Percentiles rank a stretch among this genome's conserved stretches.
Evolutionary conservation across 352 stramenopile species (phyloP).

Genomic region (Pythium insidiosum): DNA sequence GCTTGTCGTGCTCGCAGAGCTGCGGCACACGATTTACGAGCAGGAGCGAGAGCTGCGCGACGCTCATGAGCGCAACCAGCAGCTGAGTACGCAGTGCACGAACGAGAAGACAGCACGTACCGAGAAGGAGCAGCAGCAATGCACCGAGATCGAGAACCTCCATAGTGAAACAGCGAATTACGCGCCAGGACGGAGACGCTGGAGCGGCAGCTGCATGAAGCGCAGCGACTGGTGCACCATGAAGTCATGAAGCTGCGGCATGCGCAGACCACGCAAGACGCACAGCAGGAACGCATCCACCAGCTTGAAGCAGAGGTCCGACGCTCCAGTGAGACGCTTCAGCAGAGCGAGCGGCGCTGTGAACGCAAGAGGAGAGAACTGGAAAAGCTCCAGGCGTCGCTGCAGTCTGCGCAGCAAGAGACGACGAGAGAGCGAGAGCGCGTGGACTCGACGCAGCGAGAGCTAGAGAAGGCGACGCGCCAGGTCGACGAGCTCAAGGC

Average conservation of each 20-base stretch:
- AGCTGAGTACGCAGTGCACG: conserved; percentile 7
- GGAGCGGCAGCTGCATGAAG: conserved; percentile 18
- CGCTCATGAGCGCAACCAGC: conserved; percentile 2
- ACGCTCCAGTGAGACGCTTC: conserved; percentile 4
- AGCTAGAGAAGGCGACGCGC: conserved; percentile 7
- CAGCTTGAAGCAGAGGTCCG: conserved; percentile 16
- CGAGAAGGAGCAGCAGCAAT: conserved; percentile 5
- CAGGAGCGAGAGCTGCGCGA: conserved; percentile 51
- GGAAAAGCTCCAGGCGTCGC: no score
- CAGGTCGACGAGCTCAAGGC: conserved; percentile 55
- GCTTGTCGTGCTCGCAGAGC: conserved; percentile 60
- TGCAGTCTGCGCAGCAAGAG: no score
- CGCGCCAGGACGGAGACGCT: conserved; percentile 16
- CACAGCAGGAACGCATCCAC: conserved; percentile 8
- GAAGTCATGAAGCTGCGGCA: conserved; percentile 12
- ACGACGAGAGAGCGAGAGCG: conserved; percentile 16
- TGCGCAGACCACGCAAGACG: conserved; percentile 4
- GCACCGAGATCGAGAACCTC: no score
- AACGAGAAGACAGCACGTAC: conserved; percentile 2
- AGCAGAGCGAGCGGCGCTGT: conserved; percentile 4
- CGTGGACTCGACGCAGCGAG: conserved; percentile 14
- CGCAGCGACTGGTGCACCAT: conserved; percentile 22
- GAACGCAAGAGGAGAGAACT: conserved; percentile 3
- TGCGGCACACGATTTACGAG: conserved; percentile 69
- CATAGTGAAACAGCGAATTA: no score